Evolutionary conservation across 2,329 filamentous ascomycete genomes (phyloP), one percentile per base, ranked within the genome.

Genomic region (Neonectria faginata): DNA sequence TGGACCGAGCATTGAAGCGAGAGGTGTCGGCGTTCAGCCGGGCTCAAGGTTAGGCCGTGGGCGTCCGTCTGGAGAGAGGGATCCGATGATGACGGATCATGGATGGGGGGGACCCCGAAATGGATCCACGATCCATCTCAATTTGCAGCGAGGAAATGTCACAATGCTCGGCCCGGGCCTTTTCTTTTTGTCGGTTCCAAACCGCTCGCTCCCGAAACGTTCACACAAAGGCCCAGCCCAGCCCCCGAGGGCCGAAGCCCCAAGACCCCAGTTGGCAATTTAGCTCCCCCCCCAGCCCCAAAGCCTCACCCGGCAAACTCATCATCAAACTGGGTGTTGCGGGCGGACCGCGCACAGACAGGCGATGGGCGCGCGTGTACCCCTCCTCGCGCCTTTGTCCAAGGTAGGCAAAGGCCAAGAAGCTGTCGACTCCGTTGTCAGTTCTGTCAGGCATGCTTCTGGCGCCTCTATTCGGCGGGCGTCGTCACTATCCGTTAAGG

Each of bases 151-250:
- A 42, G n/a, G 39, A 51, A 50, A 69, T 20, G 25, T 51, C 58
- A 64, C 56, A 63, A 62, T 63, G 58, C 66, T 73, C 70, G 70
- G 70, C 65, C 70, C 70, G 70, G 65, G 65, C 70, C 70, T 71
- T 69, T 53, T 62, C 47, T 67, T 54, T 54, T 70, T 66, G 57
- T 53, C 51, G 58, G 62, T 58, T 63, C 62, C 52, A 66, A 68
- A 47, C 60, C 54, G 53, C 61, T 22, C 54, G 45, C 39, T 22
- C 48, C 44, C 50, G 51, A 59, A 56, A 60, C 61, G 51, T 59
- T 53, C 54, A 57, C 39, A 27, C 60, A 54, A 44, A 63, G 60
- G 25, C 29, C 63, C 59, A 50, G 25, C 25, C 39, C 45, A 56
- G 33, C 5, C 25, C 25, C 22, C 22, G 22, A 25, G 22, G 22